Evolutionary conservation across 352 stramenopile species (phyloP).

Genomic region (Saprolegnia parasitica): DNA sequence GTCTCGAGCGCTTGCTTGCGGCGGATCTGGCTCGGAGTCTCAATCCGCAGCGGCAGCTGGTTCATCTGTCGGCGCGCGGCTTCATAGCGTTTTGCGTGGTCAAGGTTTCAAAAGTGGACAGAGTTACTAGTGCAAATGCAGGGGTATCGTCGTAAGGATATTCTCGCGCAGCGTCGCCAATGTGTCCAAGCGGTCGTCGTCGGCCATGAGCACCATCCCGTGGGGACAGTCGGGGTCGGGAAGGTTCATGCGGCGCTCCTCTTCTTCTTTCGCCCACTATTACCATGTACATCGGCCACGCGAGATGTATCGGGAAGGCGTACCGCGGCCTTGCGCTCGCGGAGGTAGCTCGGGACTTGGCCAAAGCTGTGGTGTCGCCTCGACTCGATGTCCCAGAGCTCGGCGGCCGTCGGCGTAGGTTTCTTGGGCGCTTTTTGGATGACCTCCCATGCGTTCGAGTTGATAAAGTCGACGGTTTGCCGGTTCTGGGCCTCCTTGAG

Average conservation of each 20-base stretch:
- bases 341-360: slow-evolving; percentile 61
- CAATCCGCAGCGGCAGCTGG: slow-evolving; percentile 71
- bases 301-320: background rate
- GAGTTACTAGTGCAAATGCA: background rate
- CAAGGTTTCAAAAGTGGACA: background rate
- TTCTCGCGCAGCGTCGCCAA: slow-evolving; percentile 58
- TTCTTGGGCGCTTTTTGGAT: slow-evolving; percentile 46
- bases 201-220: slow-evolving; percentile 77
- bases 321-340: slow-evolving; percentile 50
- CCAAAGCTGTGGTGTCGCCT: slow-evolving; percentile 45
- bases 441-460: slow-evolving; percentile 69
- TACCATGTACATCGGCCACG: slow-evolving; percentile 21
- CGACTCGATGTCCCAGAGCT: slow-evolving; percentile 29
- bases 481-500: slow-evolving; percentile 45
- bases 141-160: slow-evolving; percentile 27
- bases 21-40: slow-evolving; percentile 74
- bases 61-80: slow-evolving; percentile 66
- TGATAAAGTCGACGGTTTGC: slow-evolving; percentile 70
- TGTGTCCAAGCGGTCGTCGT: slow-evolving; percentile 73
- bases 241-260: slow-evolving; percentile 59
- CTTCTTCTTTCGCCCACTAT: slow-evolving; percentile 79
- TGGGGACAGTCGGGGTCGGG: slow-evolving; percentile 82
- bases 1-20: slow-evolving; percentile 75
- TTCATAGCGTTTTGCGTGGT: slow-evolving; percentile 30
- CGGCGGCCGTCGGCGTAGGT: slow-evolving; percentile 3